These are phyloP conservation scores for Truncatella angustata DNA, from an alignment of 2,329 filamentous ascomycete species.

Conservation along the genomic window DNA sequence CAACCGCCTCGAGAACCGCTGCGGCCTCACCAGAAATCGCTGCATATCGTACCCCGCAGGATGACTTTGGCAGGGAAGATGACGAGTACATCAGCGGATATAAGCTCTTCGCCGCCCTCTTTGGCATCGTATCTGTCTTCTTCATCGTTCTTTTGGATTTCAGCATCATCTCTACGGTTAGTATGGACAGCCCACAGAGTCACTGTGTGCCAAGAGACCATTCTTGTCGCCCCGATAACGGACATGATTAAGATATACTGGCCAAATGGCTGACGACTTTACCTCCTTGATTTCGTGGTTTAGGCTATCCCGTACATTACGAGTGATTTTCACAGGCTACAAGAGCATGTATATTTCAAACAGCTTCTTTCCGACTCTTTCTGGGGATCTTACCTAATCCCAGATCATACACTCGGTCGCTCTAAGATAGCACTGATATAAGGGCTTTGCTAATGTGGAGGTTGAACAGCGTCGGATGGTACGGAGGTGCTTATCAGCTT, in stretches of 20 bases:
- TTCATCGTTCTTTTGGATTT: conserved; percentile 51
- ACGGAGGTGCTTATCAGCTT: conserved; percentile 1
- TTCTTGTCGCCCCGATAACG: not conserved
- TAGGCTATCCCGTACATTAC: conserved; percentile 4
- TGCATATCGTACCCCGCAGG: not conserved
- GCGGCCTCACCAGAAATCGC: not conserved
- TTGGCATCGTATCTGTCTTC: conserved; percentile 37
- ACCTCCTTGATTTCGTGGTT: not conserved
- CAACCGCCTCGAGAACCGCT: not conserved
- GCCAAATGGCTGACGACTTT: not conserved
- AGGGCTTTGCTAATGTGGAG: not conserved
- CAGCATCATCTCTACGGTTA: conserved; percentile 51
- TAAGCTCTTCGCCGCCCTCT: conserved; percentile 24
- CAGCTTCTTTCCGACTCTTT: not conserved
- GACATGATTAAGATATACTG: not conserved
- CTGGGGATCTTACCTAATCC: not conserved
- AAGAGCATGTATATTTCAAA: not conserved
- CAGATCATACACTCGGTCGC: not conserved
- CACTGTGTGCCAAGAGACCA: too few species aligned
- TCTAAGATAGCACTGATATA: not conserved
- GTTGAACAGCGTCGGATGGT: conserved; percentile 1
- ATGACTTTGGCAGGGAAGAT: not conserved
- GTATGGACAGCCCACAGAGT: not conserved
- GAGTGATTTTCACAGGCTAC: conserved; percentile 4
- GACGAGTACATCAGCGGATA: conserved; percentile 21